A percentile compares a stretch with the other conserved stretches of the same genome.
These are phyloP conservation scores for Tuber calosporum DNA, from an alignment of 495 filamentous ascomycete species.

Conservation along the genomic window DNA sequence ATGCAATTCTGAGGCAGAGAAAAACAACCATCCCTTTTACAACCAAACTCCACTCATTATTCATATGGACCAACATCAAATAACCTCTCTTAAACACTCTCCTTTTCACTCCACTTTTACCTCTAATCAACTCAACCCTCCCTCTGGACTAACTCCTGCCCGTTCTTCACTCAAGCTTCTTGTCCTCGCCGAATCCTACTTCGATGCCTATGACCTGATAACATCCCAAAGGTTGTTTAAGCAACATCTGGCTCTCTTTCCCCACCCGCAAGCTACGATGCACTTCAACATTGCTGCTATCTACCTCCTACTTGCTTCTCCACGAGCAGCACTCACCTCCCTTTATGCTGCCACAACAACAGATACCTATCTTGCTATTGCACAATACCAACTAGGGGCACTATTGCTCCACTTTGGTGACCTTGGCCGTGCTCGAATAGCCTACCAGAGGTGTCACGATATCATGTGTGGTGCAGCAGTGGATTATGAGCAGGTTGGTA, in stretches of 20 bases:
- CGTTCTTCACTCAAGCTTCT: slow-evolving; percentile 24
- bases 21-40: too few species aligned
- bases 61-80: too few species aligned
- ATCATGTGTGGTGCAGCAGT: not conserved
- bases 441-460: slow-evolving; percentile 1
- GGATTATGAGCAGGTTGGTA: slow-evolving; percentile 22
- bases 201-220: slow-evolving; percentile 31
- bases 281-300: slow-evolving; percentile 26
- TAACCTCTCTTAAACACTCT: too few species aligned
- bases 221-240: slow-evolving; percentile 16
- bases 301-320: slow-evolving; percentile 11
- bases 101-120: too few species aligned
- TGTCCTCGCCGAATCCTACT: slow-evolving; percentile 15
- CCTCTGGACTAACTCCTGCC: too few species aligned
- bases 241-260: slow-evolving; percentile 7
- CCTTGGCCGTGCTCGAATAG: not conserved
- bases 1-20: too few species aligned
- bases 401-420: slow-evolving; percentile 5
- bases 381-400: slow-evolving; percentile 15
- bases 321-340: slow-evolving; percentile 8
- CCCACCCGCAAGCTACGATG: not conserved
- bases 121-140: too few species aligned
- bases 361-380: slow-evolving; percentile 16
- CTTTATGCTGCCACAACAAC: not conserved
- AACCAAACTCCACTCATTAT: too few species aligned